phyloP scores from a whole-genome alignment of 1,284 basidiomycete species.

The Puccinia polysora region DNA sequence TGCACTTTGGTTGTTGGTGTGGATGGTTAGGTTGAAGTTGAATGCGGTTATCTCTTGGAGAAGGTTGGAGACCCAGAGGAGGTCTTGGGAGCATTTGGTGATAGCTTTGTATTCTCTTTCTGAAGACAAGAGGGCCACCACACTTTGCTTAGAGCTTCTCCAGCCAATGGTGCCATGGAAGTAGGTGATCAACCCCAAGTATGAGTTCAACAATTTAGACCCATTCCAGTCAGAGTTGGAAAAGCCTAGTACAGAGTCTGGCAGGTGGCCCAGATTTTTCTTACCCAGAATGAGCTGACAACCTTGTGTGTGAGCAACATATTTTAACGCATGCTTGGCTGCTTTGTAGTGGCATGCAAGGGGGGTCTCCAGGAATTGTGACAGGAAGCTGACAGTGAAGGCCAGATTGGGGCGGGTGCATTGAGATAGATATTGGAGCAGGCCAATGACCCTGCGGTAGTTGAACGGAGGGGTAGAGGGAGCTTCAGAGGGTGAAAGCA shows the following conservation, averaged over 20 bases:
- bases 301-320: too few species aligned
- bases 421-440: too few species aligned
- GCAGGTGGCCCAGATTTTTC: neutral
- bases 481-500: too few species aligned
- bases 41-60: neutral
- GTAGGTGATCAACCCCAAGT: neutral
- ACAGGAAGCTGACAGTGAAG: too few species aligned
- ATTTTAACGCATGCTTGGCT: too few species aligned
- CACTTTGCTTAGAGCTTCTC: neutral
- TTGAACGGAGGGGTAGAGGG: too few species aligned
- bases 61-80: neutral
- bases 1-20: constrained; percentile 10
- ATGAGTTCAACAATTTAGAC: neutral
- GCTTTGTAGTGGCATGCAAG: too few species aligned
- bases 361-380: too few species aligned
- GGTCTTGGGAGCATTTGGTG: constrained; percentile 3
- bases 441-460: too few species aligned
- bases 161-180: neutral
- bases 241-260: neutral
- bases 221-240: constrained; percentile 5
- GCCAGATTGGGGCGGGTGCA: too few species aligned
- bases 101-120: constrained; percentile 2
- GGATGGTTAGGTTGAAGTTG: neutral
- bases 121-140: neutral
- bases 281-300: constrained; percentile 8